Conservation (phyloP, 176 grass and related monocot genomes). For the Raddia distichophylla region DNA sequence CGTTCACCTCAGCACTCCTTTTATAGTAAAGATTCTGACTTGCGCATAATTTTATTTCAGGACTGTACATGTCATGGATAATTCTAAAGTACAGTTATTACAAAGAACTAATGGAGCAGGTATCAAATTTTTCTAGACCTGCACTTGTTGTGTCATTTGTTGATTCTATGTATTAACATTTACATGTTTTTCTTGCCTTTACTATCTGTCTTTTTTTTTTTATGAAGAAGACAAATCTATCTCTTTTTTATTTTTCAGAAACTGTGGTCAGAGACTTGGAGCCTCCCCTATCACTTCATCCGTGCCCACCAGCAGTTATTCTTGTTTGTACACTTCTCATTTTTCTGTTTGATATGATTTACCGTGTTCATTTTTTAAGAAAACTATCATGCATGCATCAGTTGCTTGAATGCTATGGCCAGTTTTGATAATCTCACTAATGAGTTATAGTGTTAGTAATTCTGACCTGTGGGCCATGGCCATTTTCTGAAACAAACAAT, state of each 20-base stretch:
- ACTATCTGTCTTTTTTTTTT: conserved; percentile 31
- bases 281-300: conserved; percentile 60
- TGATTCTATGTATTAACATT: conserved; percentile 11
- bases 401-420: neutral
- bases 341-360: conserved; percentile 38
- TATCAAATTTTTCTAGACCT: conserved; percentile 43
- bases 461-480: neutral
- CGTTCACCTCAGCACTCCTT: too few species aligned
- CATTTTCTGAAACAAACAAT: neutral
- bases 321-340: conserved; percentile 86
- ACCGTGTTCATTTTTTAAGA: conserved; percentile 30
- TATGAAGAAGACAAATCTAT: conserved; percentile 35
- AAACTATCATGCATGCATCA: conserved; percentile 15
- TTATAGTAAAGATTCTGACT: neutral
- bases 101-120: conserved; percentile 68
- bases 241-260: conserved; percentile 57
- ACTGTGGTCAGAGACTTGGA: conserved; percentile 60
- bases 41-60: conserved; percentile 51
- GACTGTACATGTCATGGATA: conserved; percentile 69
- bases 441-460: conserved; percentile 1
- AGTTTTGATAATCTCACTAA: neutral
- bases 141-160: conserved; percentile 5
- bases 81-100: conserved; percentile 67
- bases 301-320: conserved; percentile 72
- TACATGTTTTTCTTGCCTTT: conserved; percentile 18